phyloP scores from a whole-genome alignment of 352 stramenopile species.

The Pythium myriotylum region DNA sequence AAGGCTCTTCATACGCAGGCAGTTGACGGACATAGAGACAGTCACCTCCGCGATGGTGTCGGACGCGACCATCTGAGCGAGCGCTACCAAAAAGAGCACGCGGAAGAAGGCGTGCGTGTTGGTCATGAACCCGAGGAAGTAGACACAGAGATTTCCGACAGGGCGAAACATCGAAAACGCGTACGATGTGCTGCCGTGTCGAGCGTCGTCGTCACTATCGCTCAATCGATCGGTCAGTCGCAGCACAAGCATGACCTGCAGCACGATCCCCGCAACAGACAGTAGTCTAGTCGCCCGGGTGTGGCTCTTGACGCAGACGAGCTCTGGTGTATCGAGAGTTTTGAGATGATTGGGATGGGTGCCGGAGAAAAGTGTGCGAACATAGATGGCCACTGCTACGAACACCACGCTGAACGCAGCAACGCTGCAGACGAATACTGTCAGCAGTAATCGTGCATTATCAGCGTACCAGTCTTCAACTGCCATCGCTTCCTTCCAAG shows the following conservation, averaged over 20 bases:
- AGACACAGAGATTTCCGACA: slow-evolving; percentile 45
- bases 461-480: slow-evolving; percentile 47
- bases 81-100: slow-evolving; percentile 36
- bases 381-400: slow-evolving; percentile 30
- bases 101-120: slow-evolving; percentile 70
- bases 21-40: slow-evolving; percentile 60
- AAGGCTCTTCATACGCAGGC: slow-evolving; percentile 39
- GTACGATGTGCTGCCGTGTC: slow-evolving; percentile 28
- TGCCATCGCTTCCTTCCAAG: no score
- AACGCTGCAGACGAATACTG: slow-evolving; percentile 39
- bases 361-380: slow-evolving; percentile 32
- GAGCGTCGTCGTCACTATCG: slow-evolving; percentile 19
- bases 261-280: slow-evolving; percentile 39
- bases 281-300: slow-evolving; percentile 47
- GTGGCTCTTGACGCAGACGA: slow-evolving; percentile 63
- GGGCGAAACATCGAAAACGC: slow-evolving; percentile 51
- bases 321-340: slow-evolving; percentile 48
- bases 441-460: slow-evolving; percentile 44
- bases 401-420: slow-evolving; percentile 43
- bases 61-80: slow-evolving; percentile 43
- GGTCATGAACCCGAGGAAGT: slow-evolving; percentile 68
- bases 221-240: slow-evolving; percentile 20
- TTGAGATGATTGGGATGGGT: slow-evolving; percentile 13
- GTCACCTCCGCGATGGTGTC: slow-evolving; percentile 59
- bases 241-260: slow-evolving; percentile 48